Evolutionary conservation across 116 monocot genomes (phyloP), one percentile per base, ranked within the genome.

Genomic region (Trichopus zeylanicus): DNA sequence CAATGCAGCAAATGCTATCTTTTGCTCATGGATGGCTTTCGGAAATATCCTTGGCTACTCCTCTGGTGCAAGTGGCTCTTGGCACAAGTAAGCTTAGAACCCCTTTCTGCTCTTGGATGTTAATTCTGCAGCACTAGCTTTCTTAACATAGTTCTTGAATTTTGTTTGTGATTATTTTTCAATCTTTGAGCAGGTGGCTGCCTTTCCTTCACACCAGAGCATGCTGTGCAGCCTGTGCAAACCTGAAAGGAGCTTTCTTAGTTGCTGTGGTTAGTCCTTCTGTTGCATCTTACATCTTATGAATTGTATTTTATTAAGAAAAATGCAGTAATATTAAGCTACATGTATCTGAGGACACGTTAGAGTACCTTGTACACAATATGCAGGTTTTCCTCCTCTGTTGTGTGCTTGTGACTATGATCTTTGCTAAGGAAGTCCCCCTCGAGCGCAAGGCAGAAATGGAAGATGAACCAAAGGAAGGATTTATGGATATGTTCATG

Each of bases 201-300:
- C 81, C 81, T 12, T 81, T 76, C 62, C 71, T 81, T 32, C 32
- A 46, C 29, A 76, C 71, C 10, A 72, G 39, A 31, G 72, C 76
- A 21, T 81, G 81, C 22, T 81, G 81, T 38, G 81, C 72, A 76
- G 73, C 65, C 16, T 81, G 81, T 66, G 81, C 73, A 33, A 81
- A 81, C 46, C 49, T 81, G 52, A 81, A 81, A 54, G 81, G 76
- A 25, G 81, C 81, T n/a, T 81, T 81, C 55, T 65, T 81, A 26
- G 26, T 81, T 60, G 76, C 81, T 21, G 68, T 76, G 64, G 81
- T 81, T 58, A 61, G 72, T 18, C 42, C 13, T 16, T 12, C 2
- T 38, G 8, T 42, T 15, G 12, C n/a, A n/a, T n/a, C n/a, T n/a
- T n/a, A n/a, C n/a, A n/a, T n/a, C n/a, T n/a, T n/a, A n/a, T n/a